A percentile compares a stretch with the other conserved stretches of the same genome.
Conservation (phyloP, 2,329 filamentous ascomycete species). For the Septoria petroselini region DNA sequence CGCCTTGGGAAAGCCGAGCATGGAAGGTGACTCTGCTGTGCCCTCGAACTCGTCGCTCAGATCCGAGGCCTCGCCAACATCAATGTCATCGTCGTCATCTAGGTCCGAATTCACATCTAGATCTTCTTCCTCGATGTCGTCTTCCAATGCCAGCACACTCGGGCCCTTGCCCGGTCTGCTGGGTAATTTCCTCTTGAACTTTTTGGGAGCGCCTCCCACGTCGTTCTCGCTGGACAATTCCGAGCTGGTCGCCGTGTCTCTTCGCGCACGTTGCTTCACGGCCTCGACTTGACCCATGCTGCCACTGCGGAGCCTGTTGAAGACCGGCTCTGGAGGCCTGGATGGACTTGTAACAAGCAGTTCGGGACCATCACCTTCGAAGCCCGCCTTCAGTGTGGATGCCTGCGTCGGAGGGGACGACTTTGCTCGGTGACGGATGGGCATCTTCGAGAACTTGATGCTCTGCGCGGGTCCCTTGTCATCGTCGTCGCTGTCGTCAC, state of each 20-base stretch:
- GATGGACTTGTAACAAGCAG: conserved; percentile 50
- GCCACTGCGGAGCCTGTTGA: conserved; percentile 57
- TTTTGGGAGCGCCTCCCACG: conserved; percentile 50
- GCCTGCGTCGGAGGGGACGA: conserved; percentile 63
- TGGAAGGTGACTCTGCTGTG: conserved; percentile 64
- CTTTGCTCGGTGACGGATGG: conserved; percentile 76
- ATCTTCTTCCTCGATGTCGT: conserved; percentile 45
- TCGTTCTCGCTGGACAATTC: conserved; percentile 83
- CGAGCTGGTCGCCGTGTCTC: conserved; percentile 77
- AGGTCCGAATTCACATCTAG: conserved; percentile 36
- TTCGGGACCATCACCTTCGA: conserved; percentile 28
- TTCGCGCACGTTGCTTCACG: conserved; percentile 60
- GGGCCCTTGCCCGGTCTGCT: conserved; percentile 54
- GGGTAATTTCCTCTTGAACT: conserved; percentile 59
- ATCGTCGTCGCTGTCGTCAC: conserved; percentile 79
- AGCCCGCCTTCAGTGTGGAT: conserved; percentile 19
- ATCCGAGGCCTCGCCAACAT: conserved; percentile 40
- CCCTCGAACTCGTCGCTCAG: conserved; percentile 58
- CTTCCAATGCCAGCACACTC: conserved; percentile 33
- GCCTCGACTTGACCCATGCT: conserved; percentile 70
- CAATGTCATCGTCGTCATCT: conserved; percentile 40
- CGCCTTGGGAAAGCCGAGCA: conserved; percentile 60
- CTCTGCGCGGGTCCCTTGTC: conserved; percentile 69
- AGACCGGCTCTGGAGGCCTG: conserved; percentile 29
- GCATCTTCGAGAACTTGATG: conserved; percentile 96